Percentiles rank a stretch among this genome's conserved stretches.
phyloP scores from a whole-genome alignment of 2,329 filamentous ascomycete species.

The Epichloe sylvatica region DNA sequence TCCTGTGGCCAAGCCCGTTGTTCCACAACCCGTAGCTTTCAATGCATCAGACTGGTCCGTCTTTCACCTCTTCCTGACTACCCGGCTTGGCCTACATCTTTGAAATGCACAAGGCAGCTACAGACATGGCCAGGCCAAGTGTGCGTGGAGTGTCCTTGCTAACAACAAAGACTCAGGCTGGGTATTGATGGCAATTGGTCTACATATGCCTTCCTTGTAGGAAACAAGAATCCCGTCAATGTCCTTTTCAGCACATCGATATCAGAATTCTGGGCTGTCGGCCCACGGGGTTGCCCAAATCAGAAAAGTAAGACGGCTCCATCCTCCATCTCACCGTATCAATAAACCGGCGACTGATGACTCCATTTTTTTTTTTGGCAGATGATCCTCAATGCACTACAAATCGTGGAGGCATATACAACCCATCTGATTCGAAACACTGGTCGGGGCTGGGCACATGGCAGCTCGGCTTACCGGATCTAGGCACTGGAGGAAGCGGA shows the following conservation, averaged over 20 bases:
- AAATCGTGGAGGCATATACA: slow-evolving; percentile 46
- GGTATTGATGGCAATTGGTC: slow-evolving; percentile 61
- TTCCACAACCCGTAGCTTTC: slow-evolving; percentile 9
- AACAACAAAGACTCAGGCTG: slow-evolving; percentile 28
- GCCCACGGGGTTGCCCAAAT: slow-evolving; percentile 36
- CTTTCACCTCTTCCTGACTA: not conserved
- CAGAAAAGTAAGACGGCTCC: slow-evolving; percentile 24
- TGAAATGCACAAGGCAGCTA: not conserved
- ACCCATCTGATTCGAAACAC: slow-evolving; percentile 36
- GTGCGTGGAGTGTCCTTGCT: not conserved
- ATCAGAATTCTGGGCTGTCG: slow-evolving; percentile 58
- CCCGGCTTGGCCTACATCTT: not conserved
- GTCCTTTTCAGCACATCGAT: slow-evolving; percentile 48
- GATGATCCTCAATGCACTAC: slow-evolving; percentile 38
- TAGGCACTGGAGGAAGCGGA: slow-evolving; percentile 47
- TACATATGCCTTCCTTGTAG: slow-evolving; percentile 42
- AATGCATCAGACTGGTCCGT: slow-evolving; percentile 12
- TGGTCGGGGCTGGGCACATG: slow-evolving; percentile 48
- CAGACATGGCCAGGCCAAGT: not conserved
- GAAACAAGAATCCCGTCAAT: slow-evolving; percentile 26
- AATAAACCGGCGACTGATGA: slow-evolving; percentile 5
- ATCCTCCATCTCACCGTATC: not conserved
- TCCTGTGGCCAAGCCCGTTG: not conserved
- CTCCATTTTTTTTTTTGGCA: slow-evolving; percentile 5
- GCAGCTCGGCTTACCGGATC: slow-evolving; percentile 43